Evolutionary conservation across 1,284 basidiomycete species (phyloP), one percentile per base, ranked within the genome.

Genomic region (Tetrapyrgos nigripes): DNA sequence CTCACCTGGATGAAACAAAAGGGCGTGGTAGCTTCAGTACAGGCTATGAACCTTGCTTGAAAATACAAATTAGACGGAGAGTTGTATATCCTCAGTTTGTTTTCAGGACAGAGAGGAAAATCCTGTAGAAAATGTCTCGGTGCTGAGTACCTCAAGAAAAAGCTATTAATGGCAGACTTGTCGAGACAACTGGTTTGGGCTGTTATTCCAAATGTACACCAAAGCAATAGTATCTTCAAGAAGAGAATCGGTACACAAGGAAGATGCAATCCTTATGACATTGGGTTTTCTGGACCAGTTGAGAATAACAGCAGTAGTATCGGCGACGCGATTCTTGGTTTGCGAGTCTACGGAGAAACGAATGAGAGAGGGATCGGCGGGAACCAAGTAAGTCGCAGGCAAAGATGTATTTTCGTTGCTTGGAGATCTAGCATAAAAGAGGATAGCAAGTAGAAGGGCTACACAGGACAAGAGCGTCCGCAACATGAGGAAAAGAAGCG

Each of bases 251-350:
- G 14, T 40, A 64, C 88, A 90, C 11, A 89, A 73, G 23, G 79
- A 65, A 24, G 80, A 77, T 14, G 76, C 77, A 57, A 90, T 86
- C 50, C 75, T 75, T 37, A 83, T 67, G 43, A 90, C 84, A 64
- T 90, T 90, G 0, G 77, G 70, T 33, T 87, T 77, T 28, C 86
- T 79, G 45, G 82, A 83, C 88, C 87, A 89, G 70, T 89, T 89
- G 47, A 89, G 73, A 40, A 89, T 67, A 35, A 89, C 73, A 10
- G 83, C 85, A 8, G 85, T 88, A 17, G 73, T 74, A 52, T 77
- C 73, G 26, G 71, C 57, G 5, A 26, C 29, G 13, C 14, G 31
- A 21, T 47, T 48, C 43, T 43, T 55, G 31, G 35, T 27, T 11
- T 29, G 23, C 13, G 55, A 35, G 33, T 46, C 28, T 5, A 46